These are phyloP conservation scores for Pilaira anomala DNA, from an alignment of 192 early-diverging fungal species.

Conservation along the genomic window DNA sequence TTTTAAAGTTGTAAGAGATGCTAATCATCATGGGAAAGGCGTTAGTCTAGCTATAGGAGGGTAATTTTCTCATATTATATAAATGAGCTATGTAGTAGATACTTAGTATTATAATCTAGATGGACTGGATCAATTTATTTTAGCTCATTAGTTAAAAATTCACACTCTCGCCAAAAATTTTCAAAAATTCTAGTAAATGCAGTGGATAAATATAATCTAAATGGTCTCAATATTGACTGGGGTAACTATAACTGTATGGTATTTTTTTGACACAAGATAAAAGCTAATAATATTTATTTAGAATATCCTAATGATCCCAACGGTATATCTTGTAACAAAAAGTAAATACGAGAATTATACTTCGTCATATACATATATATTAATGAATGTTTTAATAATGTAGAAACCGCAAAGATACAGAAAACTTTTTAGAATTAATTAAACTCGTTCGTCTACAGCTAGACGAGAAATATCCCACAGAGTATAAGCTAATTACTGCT, in stretches of 20 bases:
- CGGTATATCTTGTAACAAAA: conserved; percentile 36
- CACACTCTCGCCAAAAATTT: conserved; percentile 34
- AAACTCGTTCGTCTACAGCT: conserved; percentile 32
- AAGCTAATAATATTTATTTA: neutral
- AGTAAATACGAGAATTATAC: conserved; percentile 7
- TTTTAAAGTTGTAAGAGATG: conserved; percentile 22
- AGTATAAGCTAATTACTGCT: conserved; percentile 35
- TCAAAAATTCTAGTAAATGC: conserved; percentile 38
- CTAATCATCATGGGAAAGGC: conserved; percentile 24
- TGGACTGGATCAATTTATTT: conserved; percentile 38
- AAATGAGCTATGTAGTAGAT: neutral
- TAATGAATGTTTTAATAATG: too few relatives aligned
- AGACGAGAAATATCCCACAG: conserved; percentile 10
- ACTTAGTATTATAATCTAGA: conserved; percentile 15
- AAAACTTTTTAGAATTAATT: conserved; percentile 41
- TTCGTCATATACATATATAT: neutral
- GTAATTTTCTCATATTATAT: conserved; percentile 3
- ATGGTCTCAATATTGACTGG: conserved; percentile 69
- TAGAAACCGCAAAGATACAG: conserved; percentile 35
- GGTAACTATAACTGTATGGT: conserved; percentile 46
- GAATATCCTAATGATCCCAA: conserved; percentile 34
- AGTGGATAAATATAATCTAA: conserved; percentile 42
- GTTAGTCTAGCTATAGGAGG: conserved; percentile 35
- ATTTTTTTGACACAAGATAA: conserved; percentile 15
- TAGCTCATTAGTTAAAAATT: conserved; percentile 14